Evolutionary conservation across 2,329 filamentous ascomycete species (phyloP).

Genomic region (Coccinonectria pachysandricola): DNA sequence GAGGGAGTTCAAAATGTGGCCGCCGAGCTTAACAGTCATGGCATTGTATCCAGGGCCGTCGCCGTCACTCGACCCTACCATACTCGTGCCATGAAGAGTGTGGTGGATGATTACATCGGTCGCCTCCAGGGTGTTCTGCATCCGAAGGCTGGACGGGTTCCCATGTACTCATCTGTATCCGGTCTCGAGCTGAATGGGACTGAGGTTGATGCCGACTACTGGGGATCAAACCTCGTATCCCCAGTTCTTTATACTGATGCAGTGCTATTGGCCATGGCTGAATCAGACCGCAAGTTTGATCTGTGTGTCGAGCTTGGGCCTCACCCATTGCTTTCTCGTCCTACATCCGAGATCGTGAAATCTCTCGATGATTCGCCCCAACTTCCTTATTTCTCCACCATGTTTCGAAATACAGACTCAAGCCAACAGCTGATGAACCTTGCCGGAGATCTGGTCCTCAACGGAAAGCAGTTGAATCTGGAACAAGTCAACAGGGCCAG

Average conservation of each 20-base stretch:
- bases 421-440: slow-evolving; percentile 12
- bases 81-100: slow-evolving; percentile 11
- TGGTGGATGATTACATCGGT: slow-evolving; percentile 10
- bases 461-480: slow-evolving; percentile 9
- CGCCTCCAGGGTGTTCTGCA: slow-evolving; percentile 7
- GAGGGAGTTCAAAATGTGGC: slow-evolving; percentile 11
- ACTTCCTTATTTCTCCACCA: slow-evolving; percentile 11
- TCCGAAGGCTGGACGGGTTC: slow-evolving; percentile 8
- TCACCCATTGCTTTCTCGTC: slow-evolving; percentile 12
- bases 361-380: slow-evolving; percentile 6
- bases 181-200: slow-evolving; percentile 9
- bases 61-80: slow-evolving; percentile 14
- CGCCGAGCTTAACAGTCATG: slow-evolving; percentile 7
- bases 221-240: slow-evolving; percentile 14
- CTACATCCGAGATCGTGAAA: slow-evolving; percentile 13
- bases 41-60: slow-evolving; percentile 10
- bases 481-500: slow-evolving; percentile 9
- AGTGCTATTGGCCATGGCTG: slow-evolving; percentile 10
- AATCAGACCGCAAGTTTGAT: slow-evolving; percentile 8
- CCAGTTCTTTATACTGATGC: slow-evolving; percentile 16
- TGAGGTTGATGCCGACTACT: slow-evolving; percentile 13
- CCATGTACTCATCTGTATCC: slow-evolving; percentile 14
- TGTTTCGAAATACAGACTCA: slow-evolving; percentile 13
- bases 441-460: slow-evolving; percentile 13
- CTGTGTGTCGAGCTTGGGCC: slow-evolving; percentile 12